Conservation (phyloP, 2,329 filamentous ascomycete genomes). For the Zymoseptoria ardabiliae region DNA sequence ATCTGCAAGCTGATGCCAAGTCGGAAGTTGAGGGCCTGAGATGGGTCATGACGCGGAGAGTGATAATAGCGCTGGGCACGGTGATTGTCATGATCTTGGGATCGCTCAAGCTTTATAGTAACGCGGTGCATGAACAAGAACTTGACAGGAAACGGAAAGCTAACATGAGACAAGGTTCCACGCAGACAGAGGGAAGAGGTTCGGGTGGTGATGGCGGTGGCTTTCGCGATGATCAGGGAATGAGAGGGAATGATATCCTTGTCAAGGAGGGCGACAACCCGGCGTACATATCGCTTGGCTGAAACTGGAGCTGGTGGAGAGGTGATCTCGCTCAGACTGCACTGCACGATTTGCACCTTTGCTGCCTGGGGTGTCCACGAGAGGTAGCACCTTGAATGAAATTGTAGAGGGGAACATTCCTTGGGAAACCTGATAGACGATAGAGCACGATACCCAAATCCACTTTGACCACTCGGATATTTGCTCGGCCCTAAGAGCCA, state of each 20-base stretch:
- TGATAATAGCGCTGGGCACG: conserved; percentile 51
- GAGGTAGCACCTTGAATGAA: neutral
- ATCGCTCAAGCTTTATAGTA: conserved; percentile 34
- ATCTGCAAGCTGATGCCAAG: conserved; percentile 80
- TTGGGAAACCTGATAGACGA: neutral
- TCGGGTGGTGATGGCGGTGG: conserved; percentile 3
- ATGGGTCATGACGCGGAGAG: conserved; percentile 70
- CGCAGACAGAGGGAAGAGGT: conserved; percentile 20
- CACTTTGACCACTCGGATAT: neutral
- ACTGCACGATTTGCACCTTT: no score
- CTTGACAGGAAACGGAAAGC: conserved; percentile 33
- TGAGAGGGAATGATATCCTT: conserved; percentile 23
- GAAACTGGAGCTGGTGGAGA: neutral
- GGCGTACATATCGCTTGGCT: conserved; percentile 29
- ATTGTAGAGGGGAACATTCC: neutral
- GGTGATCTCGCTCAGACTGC: no score
- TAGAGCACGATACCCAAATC: conserved; percentile 12
- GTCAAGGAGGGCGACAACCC: conserved; percentile 28
- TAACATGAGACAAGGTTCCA: conserved; percentile 20
- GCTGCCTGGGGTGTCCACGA: no score
- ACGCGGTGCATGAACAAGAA: conserved; percentile 33
- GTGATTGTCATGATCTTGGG: conserved; percentile 40
- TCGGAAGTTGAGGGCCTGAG: conserved; percentile 85
- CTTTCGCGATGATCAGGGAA: conserved; percentile 1
- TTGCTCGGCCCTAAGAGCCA: neutral